Evolutionary conservation across 176 grass and related monocot genomes (phyloP).

Genomic region (Zea luxurians): DNA sequence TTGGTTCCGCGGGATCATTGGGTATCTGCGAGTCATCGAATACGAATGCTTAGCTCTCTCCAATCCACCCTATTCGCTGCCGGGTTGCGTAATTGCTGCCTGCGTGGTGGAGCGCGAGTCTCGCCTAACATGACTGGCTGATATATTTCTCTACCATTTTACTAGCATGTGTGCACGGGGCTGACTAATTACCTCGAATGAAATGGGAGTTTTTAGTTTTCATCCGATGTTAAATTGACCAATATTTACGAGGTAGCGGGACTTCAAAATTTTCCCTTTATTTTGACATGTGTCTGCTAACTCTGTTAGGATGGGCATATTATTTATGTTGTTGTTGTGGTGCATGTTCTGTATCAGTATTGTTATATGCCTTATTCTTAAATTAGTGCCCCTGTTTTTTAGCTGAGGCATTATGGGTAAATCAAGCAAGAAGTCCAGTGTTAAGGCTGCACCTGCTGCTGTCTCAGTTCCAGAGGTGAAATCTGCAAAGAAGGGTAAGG

Average conservation of each 20-base stretch:
- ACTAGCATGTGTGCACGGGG: not conserved
- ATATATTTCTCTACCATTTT: not conserved
- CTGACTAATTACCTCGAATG: not conserved
- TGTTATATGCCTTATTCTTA: not conserved
- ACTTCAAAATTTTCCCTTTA: not conserved
- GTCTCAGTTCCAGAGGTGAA: constrained; percentile 26
- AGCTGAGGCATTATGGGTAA: constrained; percentile 34
- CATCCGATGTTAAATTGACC: not conserved
- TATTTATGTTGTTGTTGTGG: not conserved
- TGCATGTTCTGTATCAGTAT: not conserved
- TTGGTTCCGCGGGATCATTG: not conserved
- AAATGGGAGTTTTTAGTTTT: not conserved
- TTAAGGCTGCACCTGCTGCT: constrained; percentile 27
- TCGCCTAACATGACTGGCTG: not conserved
- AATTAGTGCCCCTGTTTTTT: not conserved
- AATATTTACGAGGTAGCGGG: not conserved
- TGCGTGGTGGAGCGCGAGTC: not conserved
- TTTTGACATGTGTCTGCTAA: not conserved
- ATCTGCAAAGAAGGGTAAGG: constrained; percentile 70
- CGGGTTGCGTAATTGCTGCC: not conserved
- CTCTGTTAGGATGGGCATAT: not conserved
- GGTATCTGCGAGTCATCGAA: not conserved
- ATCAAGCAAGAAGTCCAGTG: constrained; percentile 49
- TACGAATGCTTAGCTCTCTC: not conserved
- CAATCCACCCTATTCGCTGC: not conserved